Conservation (phyloP, 2,329 filamentous ascomycete species). For the Zopfia rhizophila region DNA sequence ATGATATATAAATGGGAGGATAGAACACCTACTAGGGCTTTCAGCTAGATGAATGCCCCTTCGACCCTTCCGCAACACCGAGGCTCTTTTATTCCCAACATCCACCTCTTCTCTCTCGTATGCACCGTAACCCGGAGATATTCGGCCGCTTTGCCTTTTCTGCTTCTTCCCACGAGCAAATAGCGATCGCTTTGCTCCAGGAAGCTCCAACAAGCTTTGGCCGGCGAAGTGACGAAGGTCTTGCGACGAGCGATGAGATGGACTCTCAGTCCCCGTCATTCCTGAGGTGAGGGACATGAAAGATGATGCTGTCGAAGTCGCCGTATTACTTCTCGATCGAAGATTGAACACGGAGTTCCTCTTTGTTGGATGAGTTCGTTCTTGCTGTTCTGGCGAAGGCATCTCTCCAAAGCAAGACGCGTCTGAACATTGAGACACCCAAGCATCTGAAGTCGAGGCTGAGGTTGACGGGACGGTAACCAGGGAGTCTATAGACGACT, state of each 20-base stretch:
- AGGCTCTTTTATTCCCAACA: constrained; percentile 37
- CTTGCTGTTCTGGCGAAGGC: constrained; percentile 44
- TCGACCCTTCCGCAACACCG: constrained; percentile 46
- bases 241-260: constrained; percentile 37
- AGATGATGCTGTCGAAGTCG: constrained; percentile 45
- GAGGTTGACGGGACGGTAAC: constrained; percentile 32
- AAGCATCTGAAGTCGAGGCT: constrained; percentile 30
- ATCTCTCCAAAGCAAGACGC: constrained; percentile 36
- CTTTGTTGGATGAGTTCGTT: constrained; percentile 32
- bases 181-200: constrained; percentile 38
- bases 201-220: constrained; percentile 35
- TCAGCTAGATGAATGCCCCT: constrained; percentile 35
- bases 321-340: constrained; percentile 51
- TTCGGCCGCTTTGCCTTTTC: constrained; percentile 47
- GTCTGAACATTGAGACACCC: constrained; percentile 38
- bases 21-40: constrained; percentile 34
- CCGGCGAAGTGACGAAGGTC: constrained; percentile 31
- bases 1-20: neutral
- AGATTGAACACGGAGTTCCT: constrained; percentile 50
- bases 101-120: constrained; percentile 41
- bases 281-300: constrained; percentile 34
- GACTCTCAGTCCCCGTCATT: constrained; percentile 34
- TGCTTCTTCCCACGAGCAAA: constrained; percentile 47
- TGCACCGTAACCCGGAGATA: constrained; percentile 26
- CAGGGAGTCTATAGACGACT: constrained; percentile 46